Base-by-base conservation (phyloP, 495 filamentous ascomycete species). In the Penicillium bovifimosum region DNA sequence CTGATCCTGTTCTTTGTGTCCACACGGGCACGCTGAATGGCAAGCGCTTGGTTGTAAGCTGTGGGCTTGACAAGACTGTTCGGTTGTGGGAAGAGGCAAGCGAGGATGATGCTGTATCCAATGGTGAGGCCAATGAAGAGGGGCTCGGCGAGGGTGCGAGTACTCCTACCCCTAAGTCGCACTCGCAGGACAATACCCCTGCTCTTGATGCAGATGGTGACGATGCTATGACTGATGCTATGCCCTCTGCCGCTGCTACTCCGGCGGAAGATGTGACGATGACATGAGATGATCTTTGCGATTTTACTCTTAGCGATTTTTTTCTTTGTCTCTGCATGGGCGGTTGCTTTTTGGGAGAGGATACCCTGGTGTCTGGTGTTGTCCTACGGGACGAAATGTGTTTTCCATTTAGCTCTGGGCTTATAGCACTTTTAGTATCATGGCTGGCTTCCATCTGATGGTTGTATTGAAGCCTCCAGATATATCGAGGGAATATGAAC, bases 1-100 rank as follows among this genome's bases (percentile, higher is more conserved):
- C 82, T 2, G 88, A 86, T 33, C 82, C 85, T n/a, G 91, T 96
- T 14, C 76, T 96, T 47, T 88, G 88, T 58, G 90, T 96, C 28
- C 89, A 96, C 55, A 77, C 85, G 5, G 71, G 70, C 28, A 52
- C 58, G 35, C 35, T 70, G n/a, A 60, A 62, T 1, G 64, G 64
- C 5, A 67, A 69, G 46, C 69, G 72, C 11, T 53, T 70, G 24
- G 59, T 88, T 43, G 85, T 81, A 2, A 88, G 83, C 59, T 81
- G 79, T 54, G 81, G 85, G 0, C 45, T 85, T 32, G 86, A 89
- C 56, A 71, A 72, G 50, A 86, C 81, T 7, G 76, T 89, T 6
- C 74, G 81, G 36, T 70, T 89, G 14, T 88, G 84, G 80, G 76
- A 76, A 47, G 71, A 76, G 50, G 55, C 58, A 9, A 43, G 58